Conservation (phyloP, 2,329 filamentous ascomycete genomes). For the Xylariomycetidae sp. region DNA sequence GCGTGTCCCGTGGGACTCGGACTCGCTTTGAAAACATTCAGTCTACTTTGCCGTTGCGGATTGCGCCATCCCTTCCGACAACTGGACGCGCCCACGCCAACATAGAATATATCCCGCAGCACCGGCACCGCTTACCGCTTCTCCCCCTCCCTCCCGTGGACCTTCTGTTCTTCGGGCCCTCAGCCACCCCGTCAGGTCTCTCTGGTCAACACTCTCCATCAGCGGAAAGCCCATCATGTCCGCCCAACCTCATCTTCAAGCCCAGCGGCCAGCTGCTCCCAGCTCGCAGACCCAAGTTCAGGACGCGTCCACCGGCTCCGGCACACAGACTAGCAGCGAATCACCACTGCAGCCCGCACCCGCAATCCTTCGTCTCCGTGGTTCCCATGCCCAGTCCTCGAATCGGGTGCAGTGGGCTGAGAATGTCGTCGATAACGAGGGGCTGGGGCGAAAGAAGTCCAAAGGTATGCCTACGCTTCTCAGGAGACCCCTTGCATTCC, state of each 20-base stretch:
- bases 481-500: not conserved
- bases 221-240: constrained; percentile 7
- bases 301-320: constrained; percentile 12
- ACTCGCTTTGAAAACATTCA: too few relatives aligned
- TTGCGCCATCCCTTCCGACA: too few relatives aligned
- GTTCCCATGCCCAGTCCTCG: constrained; percentile 37
- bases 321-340: constrained; percentile 19
- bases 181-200: too few relatives aligned
- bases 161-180: too few relatives aligned
- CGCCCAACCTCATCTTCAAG: not conserved
- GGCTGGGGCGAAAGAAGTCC: constrained; percentile 85
- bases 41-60: too few relatives aligned
- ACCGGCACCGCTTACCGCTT: too few relatives aligned
- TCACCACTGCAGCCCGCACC: constrained; percentile 12
- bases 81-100: too few relatives aligned
- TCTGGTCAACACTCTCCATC: too few relatives aligned
- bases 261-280: constrained; percentile 2
- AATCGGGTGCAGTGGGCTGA: constrained; percentile 86
- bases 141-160: too few relatives aligned
- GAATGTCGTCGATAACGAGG: constrained; percentile 91
- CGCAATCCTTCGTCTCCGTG: constrained; percentile 47
- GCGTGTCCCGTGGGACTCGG: too few relatives aligned
- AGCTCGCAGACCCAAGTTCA: constrained; percentile 8
- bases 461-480: constrained; percentile 59
- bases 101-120: too few relatives aligned